These are phyloP conservation scores for Ceratorhiza oryzae-sativae DNA, from an alignment of 1,284 basidiomycete species.

Conservation along the genomic window DNA sequence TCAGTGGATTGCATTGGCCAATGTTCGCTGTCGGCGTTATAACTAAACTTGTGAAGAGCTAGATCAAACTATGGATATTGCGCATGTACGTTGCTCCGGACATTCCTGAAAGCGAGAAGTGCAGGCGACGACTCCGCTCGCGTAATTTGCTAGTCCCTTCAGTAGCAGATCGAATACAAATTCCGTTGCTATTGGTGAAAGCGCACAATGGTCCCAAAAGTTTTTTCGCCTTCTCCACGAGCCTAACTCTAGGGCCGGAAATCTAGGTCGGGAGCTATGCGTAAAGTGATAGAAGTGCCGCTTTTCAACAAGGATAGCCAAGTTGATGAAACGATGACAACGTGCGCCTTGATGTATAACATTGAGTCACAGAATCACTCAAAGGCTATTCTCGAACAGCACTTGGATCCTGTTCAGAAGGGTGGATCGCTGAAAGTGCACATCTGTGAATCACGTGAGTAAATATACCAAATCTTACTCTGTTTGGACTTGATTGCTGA, in stretches of 20 bases:
- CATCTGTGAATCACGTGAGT: background rate
- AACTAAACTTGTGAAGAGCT: background rate
- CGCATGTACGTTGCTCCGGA: background rate
- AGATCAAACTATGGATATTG: background rate
- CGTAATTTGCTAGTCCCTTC: background rate
- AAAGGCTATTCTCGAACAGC: background rate
- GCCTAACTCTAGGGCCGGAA: background rate
- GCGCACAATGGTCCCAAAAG: background rate
- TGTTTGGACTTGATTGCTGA: background rate
- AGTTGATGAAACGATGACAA: background rate
- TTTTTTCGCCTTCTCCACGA: background rate
- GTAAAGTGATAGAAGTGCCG: too few relatives aligned
- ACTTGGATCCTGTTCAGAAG: background rate
- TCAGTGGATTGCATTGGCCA: background rate
- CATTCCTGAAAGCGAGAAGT: background rate
- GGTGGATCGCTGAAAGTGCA: background rate
- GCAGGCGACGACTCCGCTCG: background rate
- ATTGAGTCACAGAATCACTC: background rate
- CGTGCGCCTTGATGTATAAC: background rate
- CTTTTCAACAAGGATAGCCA: too few relatives aligned
- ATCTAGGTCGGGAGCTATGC: background rate
- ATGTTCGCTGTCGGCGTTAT: background rate
- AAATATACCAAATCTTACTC: background rate
- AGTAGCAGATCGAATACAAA: background rate
- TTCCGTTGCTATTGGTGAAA: background rate